Base-by-base conservation (phyloP, 2,329 filamentous ascomycete genomes). In the Alternaria burnsii region DNA sequence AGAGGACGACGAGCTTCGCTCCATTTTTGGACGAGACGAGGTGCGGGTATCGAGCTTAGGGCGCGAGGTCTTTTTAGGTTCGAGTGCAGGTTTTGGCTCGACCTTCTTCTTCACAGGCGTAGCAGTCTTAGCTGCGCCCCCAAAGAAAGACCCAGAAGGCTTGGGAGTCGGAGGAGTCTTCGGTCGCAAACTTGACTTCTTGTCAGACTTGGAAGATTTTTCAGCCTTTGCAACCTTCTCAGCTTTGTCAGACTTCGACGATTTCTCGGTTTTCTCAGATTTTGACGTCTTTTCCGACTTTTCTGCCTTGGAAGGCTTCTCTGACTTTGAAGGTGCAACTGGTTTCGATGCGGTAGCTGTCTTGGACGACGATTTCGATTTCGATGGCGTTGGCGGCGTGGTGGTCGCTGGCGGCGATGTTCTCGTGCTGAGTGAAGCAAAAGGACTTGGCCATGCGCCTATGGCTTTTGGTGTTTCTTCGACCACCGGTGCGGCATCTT, bases 401-500 rank as follows among this genome's bases (percentile, higher is more conserved):
- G 44, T 28, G 22, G 44, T 44, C 8, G 24, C 46, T 56, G 58
- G 42, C 28, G 54, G 54, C 42, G 58, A 55, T 32, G 47, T 34
- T 24, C 53, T 53, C 18, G 58, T 22, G 36, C 47, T 61, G 38
- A 61, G 52, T 7, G 51, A 50, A 26, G 57, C 58, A 22, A 61
- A 51, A 16, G 58, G 54, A 30, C 58, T 61, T 18, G 58, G 58
- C 58, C 58, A 61, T 36, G 54, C 47, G 42, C 58, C 58, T 42
- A 61, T 61, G 16, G 58, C 32, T 38, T 52, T 58, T 28, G 58
- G 58, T 36, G 53, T 47, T 40, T 61, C 58, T 3, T 61, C 58
- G 16, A 50, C 58, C 28, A 48, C 40, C 6, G 52, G 41, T 38
- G 58, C 28, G 18, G 36, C 50, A 26, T 53, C 24, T 32, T 55